Evolutionary conservation across 2,329 filamentous ascomycete genomes (phyloP), one percentile per base, ranked within the genome.

Genomic region (Chalaropsis ovoidea): DNA sequence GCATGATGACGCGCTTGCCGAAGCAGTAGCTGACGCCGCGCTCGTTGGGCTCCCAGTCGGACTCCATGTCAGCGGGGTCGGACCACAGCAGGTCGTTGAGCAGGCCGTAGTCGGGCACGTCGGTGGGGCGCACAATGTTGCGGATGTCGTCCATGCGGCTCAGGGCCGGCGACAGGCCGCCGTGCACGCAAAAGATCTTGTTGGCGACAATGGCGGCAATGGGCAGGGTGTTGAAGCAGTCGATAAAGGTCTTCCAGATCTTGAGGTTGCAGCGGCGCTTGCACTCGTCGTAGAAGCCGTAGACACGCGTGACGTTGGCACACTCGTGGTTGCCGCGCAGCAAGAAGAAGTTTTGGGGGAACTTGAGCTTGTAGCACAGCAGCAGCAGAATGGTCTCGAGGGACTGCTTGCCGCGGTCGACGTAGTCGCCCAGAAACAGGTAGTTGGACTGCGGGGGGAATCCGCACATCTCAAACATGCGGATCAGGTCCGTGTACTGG

Each of bases 141-240:
- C 94, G 87, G 71, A 99, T 99, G 74, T 99, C 93, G 72, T 97
- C 94, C 94, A 99, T 99, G 72, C 97, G 92, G 65, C 88, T 87
- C 62, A 99, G 81, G 61, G 89, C 92, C 1, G 94, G 94, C 13
- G 92, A 96, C 24, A 99, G 80, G 15, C 94, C 94, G 62, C 94
- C 94, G 72, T 99, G 94, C 17, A 97, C 93, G 72, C 92, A 96
- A 75, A 96, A 97, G 67, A 97, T 97, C 79, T 97, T 97, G 70
- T 90, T 90, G 1, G 92, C 93, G 45, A 97, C 92, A 72, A 96
- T 96, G n/a, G 93, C 86, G 54, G 93, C 93, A 72, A 97, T 96
- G 0, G 93, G 93, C 56, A 97, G 82, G 52, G 88, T 92, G 75
- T 97, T 97, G 81, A 97, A 97, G 31, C 89, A 94, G 74, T 97